These are phyloP conservation scores for Hymenoscyphus infarciens DNA, from an alignment of 2,329 filamentous ascomycete genomes.

Conservation along the genomic window DNA sequence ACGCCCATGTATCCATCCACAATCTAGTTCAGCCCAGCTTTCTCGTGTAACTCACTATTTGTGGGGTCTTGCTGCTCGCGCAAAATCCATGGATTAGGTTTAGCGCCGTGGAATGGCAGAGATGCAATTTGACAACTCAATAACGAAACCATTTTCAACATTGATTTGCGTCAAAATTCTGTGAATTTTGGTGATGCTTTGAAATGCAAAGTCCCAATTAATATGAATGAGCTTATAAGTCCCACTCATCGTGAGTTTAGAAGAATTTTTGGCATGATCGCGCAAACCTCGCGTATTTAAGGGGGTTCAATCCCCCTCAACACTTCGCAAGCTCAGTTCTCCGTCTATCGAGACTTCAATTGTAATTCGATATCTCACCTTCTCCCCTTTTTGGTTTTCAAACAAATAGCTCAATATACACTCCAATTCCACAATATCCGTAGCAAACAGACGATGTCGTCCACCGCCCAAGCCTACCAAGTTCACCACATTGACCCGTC, in stretches of 20 bases:
- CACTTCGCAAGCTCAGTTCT: not conserved
- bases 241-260: not conserved
- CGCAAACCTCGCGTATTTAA: not conserved
- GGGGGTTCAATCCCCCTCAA: not conserved
- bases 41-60: not conserved
- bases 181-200: not conserved
- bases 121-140: not conserved
- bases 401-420: not conserved
- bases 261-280: not conserved
- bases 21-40: not conserved
- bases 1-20: too few species aligned
- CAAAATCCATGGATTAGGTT: not conserved
- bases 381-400: not conserved
- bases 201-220: not conserved
- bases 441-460: not conserved
- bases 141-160: not conserved
- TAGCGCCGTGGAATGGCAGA: not conserved
- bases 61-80: not conserved
- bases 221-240: not conserved
- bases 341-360: not conserved
- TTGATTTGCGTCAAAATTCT: not conserved
- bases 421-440: not conserved
- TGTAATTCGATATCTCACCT: not conserved
- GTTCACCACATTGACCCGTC: slow-evolving; percentile 11
- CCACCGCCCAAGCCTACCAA: slow-evolving; percentile 13